Base-by-base conservation (phyloP, 495 filamentous ascomycete genomes). In the Stereocaulon alpinum region DNA sequence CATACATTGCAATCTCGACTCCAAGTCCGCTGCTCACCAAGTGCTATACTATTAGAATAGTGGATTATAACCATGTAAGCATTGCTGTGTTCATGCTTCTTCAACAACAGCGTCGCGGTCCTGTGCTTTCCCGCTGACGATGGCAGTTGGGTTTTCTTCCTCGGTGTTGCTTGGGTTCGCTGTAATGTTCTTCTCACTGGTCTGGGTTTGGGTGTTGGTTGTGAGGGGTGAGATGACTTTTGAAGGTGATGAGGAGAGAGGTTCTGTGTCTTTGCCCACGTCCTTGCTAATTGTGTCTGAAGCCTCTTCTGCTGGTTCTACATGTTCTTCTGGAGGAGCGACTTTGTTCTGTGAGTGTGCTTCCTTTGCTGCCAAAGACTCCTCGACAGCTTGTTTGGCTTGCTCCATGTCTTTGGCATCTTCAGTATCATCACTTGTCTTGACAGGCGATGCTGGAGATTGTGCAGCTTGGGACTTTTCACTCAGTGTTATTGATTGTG, bases 121-220 rank as follows among this genome's bases (percentile, higher is more conserved):
- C 47, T 50, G 56, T 12, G 64, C 66, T 42, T 60, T 53, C 14
- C 64, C 68, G 22, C 55, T 63, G 2, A 62, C 42, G 42, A 49
- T 62, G 18, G 66, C 48, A 18, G 58, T 65, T 48, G 62, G 17
- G 45, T 62, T 61, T 55, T 69, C 60, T 50, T 59, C 59, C n/a
- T 14, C 55, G 3, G 50, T 59, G 4, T 37, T 54, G 9, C 20
- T 51, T 9, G 61, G 55, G 17, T 61, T 57, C 29, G 64, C 40
- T 11, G 42, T 55, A 12, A 64, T 61, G 20, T 59, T 41, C 24
- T 50, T 55, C 56, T 62, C 55, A 20, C 64, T 64, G 11, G 66
- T 68, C 64, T 69, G 68, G n/a, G 43, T 60, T 20, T 52, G 55
- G 9, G 44, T 51, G 15, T 61, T 60, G 17, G 58, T 14, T 37